Conservation (phyloP, 106 monocot species). For the Apostasia ramifera region DNA sequence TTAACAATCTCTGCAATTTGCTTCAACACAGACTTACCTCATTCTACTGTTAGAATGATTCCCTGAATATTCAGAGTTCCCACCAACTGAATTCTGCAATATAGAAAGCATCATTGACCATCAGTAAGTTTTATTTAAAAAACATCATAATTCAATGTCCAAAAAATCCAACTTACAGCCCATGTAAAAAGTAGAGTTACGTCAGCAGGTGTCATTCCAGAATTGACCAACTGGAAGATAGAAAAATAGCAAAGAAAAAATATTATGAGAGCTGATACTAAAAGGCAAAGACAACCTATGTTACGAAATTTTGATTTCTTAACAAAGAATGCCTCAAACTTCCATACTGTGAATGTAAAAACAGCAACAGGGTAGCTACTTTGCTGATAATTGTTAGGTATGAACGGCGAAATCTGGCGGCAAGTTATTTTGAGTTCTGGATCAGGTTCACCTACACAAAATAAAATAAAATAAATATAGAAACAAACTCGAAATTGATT, state of each 20-base stretch:
- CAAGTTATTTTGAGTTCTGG: conserved; percentile 80
- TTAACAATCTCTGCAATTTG: neutral
- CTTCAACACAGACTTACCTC: conserved; percentile 31
- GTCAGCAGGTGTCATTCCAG: conserved; percentile 58
- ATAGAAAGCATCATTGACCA: neutral
- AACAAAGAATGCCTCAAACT: neutral
- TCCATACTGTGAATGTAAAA: conserved; percentile 66
- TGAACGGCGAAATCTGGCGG: conserved; percentile 91
- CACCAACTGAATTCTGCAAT: conserved; percentile 87
- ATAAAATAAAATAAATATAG: neutral
- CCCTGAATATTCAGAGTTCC: conserved; percentile 73
- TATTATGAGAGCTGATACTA: neutral
- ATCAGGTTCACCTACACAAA: conserved; percentile 65
- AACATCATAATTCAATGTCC: neutral
- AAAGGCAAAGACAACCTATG: neutral
- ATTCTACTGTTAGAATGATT: conserved; percentile 69
- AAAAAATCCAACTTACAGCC: conserved; percentile 60
- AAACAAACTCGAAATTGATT: neutral
- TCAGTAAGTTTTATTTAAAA: neutral
- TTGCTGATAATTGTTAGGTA: conserved; percentile 79
- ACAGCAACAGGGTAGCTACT: conserved; percentile 86
- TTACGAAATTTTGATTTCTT: neutral
- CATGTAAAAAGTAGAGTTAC: conserved; percentile 85
- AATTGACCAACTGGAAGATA: conserved; percentile 58
- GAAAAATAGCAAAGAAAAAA: neutral